Base-by-base conservation (phyloP, 1,139 yeast species). In the Debaryomyces coudertii region DNA sequence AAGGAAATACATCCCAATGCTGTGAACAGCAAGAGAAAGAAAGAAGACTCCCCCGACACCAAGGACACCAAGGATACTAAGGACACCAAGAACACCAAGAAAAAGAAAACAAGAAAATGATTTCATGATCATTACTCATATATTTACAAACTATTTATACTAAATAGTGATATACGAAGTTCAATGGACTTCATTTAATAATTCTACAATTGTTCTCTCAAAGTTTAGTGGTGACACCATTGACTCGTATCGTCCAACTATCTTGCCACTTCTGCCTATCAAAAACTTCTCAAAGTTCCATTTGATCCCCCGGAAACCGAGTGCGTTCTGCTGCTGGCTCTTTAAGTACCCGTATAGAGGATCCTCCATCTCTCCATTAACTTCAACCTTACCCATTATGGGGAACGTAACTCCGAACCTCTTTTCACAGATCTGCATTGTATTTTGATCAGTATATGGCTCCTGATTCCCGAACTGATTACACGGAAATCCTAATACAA, bases 201-300 rank as follows among this genome's bases (percentile, higher is more conserved):
- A 67, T 48, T 66, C 62, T 55, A 71, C 73, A 44, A 87, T 73
- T 24, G 71, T 66, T 23, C 66, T 54, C 55, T 80, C 86, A 39
- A 87, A 63, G 14, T 76, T 69, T 31, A 69, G 57, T 24, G 99
- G 98, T 40, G 84, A 75, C 24, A 89, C 81, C 46, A 82, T 70
- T 5, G 95, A 81, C 6, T 84, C 77, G 67, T 77, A 88, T 62
- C 99, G 79, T 47, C 74, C 76, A 39, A 79, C 80, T 36, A 90
- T 97, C 1, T 79, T 63, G 43, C 99, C 99, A 2, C 80, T 59
- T 57, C 77, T 77, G 63, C 85, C 84, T 45, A 93, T 65, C 44
- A 93, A 59, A 70, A 93, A 93, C 73, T 93, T 93, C 66, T 92
- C 98, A 63, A 92, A 93, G 72, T 93, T 93, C 99, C 98, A 93